These are phyloP conservation scores for Cladophialophora immunda DNA, from an alignment of 2,329 filamentous ascomycete genomes.

Conservation along the genomic window DNA sequence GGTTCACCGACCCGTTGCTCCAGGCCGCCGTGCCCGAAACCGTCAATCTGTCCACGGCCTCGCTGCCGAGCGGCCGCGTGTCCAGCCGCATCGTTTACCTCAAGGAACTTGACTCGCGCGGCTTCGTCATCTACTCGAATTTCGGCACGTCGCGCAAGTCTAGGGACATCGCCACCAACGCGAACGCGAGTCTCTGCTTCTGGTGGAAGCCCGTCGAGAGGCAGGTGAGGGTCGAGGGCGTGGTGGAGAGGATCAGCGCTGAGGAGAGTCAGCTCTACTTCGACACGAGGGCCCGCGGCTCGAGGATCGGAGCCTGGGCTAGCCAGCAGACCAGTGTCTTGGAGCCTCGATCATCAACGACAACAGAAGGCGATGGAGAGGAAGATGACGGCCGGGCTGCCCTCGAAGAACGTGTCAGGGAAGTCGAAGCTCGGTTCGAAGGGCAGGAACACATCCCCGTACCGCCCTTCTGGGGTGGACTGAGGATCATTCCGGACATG, in stretches of 20 bases:
- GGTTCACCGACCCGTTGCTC: constrained; percentile 80
- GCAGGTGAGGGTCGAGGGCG: constrained; percentile 89
- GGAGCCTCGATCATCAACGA: constrained; percentile 47
- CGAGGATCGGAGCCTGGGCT: constrained; percentile 90
- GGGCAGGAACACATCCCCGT: constrained; percentile 83
- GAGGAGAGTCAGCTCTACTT: constrained; percentile 77
- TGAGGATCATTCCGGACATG: constrained; percentile 83
- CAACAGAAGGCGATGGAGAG: constrained; percentile 44
- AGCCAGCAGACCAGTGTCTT: constrained; percentile 86
- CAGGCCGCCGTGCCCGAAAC: constrained; percentile 82
- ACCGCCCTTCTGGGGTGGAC: constrained; percentile 92
- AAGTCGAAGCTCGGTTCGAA: constrained; percentile 78
- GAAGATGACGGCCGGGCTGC: constrained; percentile 74
- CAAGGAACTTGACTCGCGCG: constrained; percentile 84
- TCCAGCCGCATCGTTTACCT: constrained; percentile 89
- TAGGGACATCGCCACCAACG: constrained; percentile 74
- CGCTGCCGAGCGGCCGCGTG: constrained; percentile 82
- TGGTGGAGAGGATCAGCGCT: constrained; percentile 68
- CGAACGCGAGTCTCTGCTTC: constrained; percentile 83
- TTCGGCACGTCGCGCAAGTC: constrained; percentile 79
- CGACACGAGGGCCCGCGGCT: constrained; percentile 75
- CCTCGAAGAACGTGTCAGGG: constrained; percentile 79
- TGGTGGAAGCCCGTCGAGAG: constrained; percentile 88
- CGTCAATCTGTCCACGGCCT: constrained; percentile 84
- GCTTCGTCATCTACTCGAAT: constrained; percentile 94